Evolutionary conservation across 2,329 filamentous ascomycete genomes (phyloP), one percentile per base, ranked within the genome.

Genomic region (Trichoderma sp.): DNA sequence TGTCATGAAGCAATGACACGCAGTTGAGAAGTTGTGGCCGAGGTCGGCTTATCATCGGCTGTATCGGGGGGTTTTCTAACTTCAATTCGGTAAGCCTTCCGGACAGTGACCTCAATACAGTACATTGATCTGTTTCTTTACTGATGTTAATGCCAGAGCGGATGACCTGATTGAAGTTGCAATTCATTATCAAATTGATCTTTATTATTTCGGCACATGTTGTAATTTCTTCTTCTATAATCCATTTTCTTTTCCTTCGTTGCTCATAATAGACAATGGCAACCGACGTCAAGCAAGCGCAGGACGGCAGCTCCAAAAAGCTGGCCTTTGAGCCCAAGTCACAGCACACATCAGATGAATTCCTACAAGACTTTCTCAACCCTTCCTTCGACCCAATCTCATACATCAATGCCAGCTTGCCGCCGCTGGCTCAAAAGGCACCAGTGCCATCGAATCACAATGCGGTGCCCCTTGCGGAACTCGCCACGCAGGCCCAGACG

Each of bases 371-470:
- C 70, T 98, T 98, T 80, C 86, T 95, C 47, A 85, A 89, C 64
- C 86, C 91, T 6, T 85, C 88, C 58, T 98, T 98, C 81, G 93
- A 97, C 80, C 88, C 95, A 4, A 92, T 92, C 74, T 90, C 92
- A 62, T 97, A 94, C 80, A 89, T 98, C 77, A 98, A 98, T 82
- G 85, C 90, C 72, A 88, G 88, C 0, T 85, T 98, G 0, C 93
- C 94, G 5, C 84, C 91, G 2, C 85, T 97, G 23, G 86, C 88
- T 74, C 83, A 81, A 78, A 83, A 77, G 77, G 75, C 79, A 34
- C 76, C 78, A 6, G 66, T 74, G 53, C 76, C 76, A 3, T 55
- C 57, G 8, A 76, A 73, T 5, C 66, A 73, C 17, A 80, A 81
- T 47, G 79, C 84, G 1, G 86, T 91, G 6, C 86, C 92, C 3